phyloP scores from a whole-genome alignment of 1,284 basidiomycete species.

The Ustilago vetiveriae region DNA sequence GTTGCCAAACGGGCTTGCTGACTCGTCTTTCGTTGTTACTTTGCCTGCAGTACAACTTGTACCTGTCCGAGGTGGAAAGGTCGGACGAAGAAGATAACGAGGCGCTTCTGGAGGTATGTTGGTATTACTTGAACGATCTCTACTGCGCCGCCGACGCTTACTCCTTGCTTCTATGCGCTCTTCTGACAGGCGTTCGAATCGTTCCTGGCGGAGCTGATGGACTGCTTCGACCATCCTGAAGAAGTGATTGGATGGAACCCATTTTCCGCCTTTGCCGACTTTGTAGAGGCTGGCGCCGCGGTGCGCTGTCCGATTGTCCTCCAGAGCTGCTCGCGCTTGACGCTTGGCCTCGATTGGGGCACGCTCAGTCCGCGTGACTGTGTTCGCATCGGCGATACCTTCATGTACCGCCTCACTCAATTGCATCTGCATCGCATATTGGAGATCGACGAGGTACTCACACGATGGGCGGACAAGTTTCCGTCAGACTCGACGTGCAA shows the following conservation, averaged over 20 bases:
- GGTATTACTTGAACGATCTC: no score
- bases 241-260: conserved; percentile 24
- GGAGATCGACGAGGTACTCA: conserved; percentile 9
- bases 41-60: conserved; percentile 4
- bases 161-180: no score
- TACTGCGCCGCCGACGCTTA: no score
- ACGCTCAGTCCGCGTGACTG: background rate
- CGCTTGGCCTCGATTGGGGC: conserved; percentile 15
- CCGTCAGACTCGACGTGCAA: conserved; percentile 12
- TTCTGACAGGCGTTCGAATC: conserved; percentile 9
- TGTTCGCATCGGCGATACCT: conserved; percentile 3
- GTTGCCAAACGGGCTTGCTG: background rate
- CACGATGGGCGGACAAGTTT: conserved; percentile 21
- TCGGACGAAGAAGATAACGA: background rate
- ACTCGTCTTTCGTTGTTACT: no score
- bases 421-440: conserved; percentile 8
- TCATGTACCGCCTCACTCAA: background rate
- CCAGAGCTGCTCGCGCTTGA: conserved; percentile 18
- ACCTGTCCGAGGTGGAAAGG: background rate
- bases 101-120: background rate
- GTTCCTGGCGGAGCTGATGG: conserved; percentile 19
- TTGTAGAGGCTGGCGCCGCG: conserved; percentile 22
- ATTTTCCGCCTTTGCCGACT: conserved; percentile 14
- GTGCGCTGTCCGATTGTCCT: conserved; percentile 8
- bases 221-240: conserved; percentile 37